A percentile compares a stretch with the other conserved stretches of the same genome.
These are phyloP conservation scores for Phytomonas serpens DNA, from an alignment of 208 protist genomes.

Conservation along the genomic window DNA sequence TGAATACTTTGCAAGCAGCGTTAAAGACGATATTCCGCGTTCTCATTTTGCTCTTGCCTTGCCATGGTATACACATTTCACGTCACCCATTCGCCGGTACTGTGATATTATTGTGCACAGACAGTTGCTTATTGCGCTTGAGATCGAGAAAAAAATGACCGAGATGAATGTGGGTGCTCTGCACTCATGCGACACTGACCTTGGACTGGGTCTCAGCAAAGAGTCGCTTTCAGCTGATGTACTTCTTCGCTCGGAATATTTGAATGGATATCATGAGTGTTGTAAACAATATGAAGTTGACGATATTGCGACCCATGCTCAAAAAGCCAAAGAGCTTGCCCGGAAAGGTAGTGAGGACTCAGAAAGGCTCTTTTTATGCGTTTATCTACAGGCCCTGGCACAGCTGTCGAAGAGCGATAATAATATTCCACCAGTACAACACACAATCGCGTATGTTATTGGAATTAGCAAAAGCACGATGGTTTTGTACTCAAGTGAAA, in stretches of 20 bases:
- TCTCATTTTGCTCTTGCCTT: constrained; percentile 87
- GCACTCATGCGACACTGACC: constrained; percentile 8
- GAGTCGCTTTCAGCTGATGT: constrained; percentile 13
- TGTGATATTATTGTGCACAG: constrained; percentile 90
- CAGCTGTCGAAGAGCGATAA: constrained; percentile 18
- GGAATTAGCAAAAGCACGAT: constrained; percentile 18
- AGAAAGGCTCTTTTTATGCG: constrained; percentile 53
- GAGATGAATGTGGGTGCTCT: constrained; percentile 17
- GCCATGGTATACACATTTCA: constrained; percentile 93
- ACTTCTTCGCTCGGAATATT: not conserved
- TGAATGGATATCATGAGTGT: not conserved
- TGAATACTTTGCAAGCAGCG: constrained; percentile 73
- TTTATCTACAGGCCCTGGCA: constrained; percentile 63
- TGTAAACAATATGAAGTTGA: constrained; percentile 17
- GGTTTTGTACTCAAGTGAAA: constrained; percentile 31
- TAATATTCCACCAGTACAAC: constrained; percentile 12
- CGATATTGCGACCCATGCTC: constrained; percentile 40
- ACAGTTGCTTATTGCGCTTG: constrained; percentile 69
- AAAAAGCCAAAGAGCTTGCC: constrained; percentile 44
- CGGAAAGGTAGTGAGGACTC: constrained; percentile 47
- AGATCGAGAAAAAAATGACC: constrained; percentile 59
- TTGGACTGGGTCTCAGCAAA: constrained; percentile 15
- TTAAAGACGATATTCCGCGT: constrained; percentile 18
- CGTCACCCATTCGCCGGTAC: constrained; percentile 92
- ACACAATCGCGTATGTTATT: constrained; percentile 18